Percentiles rank a stretch among this genome's conserved stretches.
Evolutionary conservation across 805 yeast genomes (phyloP).

Genomic region (Scheffersomyces coipomensis): DNA sequence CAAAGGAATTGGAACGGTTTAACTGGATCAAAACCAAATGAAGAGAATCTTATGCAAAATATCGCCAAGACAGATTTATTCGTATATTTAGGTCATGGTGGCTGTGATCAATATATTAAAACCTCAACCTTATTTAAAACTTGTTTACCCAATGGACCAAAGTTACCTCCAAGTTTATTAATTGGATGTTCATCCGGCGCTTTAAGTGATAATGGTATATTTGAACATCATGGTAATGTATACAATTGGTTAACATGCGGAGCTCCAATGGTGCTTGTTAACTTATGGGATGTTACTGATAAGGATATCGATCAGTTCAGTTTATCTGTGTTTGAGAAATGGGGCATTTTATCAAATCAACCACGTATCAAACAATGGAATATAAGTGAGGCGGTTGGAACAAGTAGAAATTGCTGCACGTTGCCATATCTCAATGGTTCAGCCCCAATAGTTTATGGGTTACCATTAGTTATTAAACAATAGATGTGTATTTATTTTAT

Average conservation of each 20-base stretch:
- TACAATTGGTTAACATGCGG: slow-evolving; percentile 77
- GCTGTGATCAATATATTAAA: slow-evolving; percentile 83
- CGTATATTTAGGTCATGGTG: slow-evolving; percentile 91
- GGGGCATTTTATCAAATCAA: slow-evolving; percentile 53
- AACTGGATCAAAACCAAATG: slow-evolving; percentile 56
- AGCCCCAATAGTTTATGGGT: slow-evolving; percentile 88
- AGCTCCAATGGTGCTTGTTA: slow-evolving; percentile 78
- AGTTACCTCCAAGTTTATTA: slow-evolving; percentile 61
- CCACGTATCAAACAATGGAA: slow-evolving; percentile 10
- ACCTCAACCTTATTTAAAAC: slow-evolving; percentile 44
- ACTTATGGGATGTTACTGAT: slow-evolving; percentile 96
- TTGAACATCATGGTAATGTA: slow-evolving; percentile 76
- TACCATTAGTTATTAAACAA: slow-evolving; percentile 49
- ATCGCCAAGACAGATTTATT: slow-evolving; percentile 47
- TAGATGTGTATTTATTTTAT: too few relatives aligned
- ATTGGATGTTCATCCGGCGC: slow-evolving; percentile 92
- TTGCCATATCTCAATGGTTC: slow-evolving; percentile 82
- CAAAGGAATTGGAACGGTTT: slow-evolving; percentile 37
- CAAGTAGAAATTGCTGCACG: slow-evolving; percentile 66
- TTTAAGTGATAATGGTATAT: slow-evolving; percentile 52
- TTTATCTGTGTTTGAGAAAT: slow-evolving; percentile 52
- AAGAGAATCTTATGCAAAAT: slow-evolving; percentile 45
- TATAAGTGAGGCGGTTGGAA: slow-evolving; percentile 56
- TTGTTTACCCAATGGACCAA: slow-evolving; percentile 29
- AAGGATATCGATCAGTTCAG: slow-evolving; percentile 88